phyloP scores from a whole-genome alignment of 1,284 basidiomycete species.

The Microbotryomycetes sp. region DNA sequence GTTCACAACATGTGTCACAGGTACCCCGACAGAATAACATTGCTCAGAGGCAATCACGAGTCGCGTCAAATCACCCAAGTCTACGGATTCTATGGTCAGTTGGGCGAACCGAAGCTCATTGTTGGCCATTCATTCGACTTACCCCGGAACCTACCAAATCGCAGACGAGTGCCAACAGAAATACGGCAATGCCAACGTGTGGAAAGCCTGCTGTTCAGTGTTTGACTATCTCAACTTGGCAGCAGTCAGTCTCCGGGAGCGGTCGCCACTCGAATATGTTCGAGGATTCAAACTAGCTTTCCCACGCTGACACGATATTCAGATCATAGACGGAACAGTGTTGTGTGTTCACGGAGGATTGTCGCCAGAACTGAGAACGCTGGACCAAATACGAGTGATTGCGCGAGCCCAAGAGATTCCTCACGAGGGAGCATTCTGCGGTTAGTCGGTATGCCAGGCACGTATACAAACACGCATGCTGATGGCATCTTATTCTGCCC shows the following conservation, averaged over 20 bases:
- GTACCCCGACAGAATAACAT: conserved; percentile 85
- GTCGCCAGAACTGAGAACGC: conserved; percentile 81
- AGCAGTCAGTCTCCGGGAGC: conserved; percentile 54
- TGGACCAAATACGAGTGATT: conserved; percentile 85
- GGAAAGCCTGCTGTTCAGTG: conserved; percentile 92
- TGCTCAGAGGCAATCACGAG: conserved; percentile 91
- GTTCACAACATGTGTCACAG: conserved; percentile 43
- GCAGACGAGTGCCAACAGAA: conserved; percentile 93
- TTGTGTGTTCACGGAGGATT: conserved; percentile 90
- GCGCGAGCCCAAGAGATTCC: conserved; percentile 91
- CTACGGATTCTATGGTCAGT: conserved; percentile 90
- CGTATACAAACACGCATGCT: background rate
- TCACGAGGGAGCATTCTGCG: conserved; percentile 95
- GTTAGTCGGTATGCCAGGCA: conserved; percentile 46
- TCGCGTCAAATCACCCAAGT: conserved; percentile 95
- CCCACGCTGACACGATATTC: too few relatives aligned
- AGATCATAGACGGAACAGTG: conserved; percentile 89
- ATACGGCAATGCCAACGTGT: conserved; percentile 86
- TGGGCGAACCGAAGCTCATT: too few relatives aligned
- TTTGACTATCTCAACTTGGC: conserved; percentile 92
- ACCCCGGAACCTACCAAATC: background rate
- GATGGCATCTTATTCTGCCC: background rate
- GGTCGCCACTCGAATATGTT: background rate
- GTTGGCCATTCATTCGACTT: background rate
- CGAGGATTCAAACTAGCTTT: background rate